Evolutionary conservation across 768 basidiomycete genomes (phyloP), one percentile per base, ranked within the genome.

Genomic region (Ephemerocybe angulata): DNA sequence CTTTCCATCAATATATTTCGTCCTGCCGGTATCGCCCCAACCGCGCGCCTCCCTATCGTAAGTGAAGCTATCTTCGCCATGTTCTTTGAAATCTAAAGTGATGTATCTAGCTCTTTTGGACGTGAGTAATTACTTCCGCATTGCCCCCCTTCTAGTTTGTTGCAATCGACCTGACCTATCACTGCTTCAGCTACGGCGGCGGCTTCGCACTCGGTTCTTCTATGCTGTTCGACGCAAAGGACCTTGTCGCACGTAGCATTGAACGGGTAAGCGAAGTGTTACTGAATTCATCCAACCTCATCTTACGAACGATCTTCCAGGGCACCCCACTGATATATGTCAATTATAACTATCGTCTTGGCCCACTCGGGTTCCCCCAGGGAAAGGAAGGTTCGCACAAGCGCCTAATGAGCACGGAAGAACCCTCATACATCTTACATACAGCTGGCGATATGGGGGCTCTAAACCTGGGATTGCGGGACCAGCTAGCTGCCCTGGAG

Each of bases 1-100:
- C 66, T 86, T 47, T 82, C 80, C 21, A 69, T 85, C 49, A 84
- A 85, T 59, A 67, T 86, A 4, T 81, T 79, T 53, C 70, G 81
- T 21, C 83, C 84, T 0, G 69, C 75, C 0, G 73, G 73, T 11
- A 50, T 68, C 11, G 40, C 40, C 3, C 4, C 60, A 1, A 60
- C 62, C 48, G 66, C 69, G 2, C 65, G 64, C 35, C 62, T 79
- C 5, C 76, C 77, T 12, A 70, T 79, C 42, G 75, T 76, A 53
- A 59, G 71, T 62, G 29, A 22, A 28, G 6, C 27, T 13, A 10
- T n/a, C 17, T 17, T 0, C 41, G 15, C 28, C 42, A 13, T 43
- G 35, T 24, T 11, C 41, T 48, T 11, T 17, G 13, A 12, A 31
- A 33, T 10, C 15, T 43, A 40, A 15, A 27, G 8, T 10, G 29